Conservation (phyloP, 1,284 basidiomycete species). For the Heterobasidion parviporum region DNA sequence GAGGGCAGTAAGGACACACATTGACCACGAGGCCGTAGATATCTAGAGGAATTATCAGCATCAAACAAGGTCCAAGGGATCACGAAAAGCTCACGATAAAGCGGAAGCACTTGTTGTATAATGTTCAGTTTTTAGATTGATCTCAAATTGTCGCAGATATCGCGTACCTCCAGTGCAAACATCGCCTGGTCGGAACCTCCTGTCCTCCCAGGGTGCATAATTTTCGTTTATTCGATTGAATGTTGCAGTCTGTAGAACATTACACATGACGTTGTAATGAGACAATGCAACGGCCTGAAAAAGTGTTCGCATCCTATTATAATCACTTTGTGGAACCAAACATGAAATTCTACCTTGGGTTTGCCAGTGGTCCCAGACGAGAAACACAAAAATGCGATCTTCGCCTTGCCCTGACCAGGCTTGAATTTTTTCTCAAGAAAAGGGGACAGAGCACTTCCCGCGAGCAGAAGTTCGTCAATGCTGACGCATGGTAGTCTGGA, state of each 20-base stretch:
- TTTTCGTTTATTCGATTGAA: conserved; percentile 35
- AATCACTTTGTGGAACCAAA: no score
- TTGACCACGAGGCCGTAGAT: conserved; percentile 67
- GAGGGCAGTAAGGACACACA: conserved; percentile 23
- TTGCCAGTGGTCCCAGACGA: conserved; percentile 80
- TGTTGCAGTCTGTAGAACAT: conserved; percentile 45
- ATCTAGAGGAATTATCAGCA: conserved; percentile 29
- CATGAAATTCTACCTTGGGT: conserved; percentile 40
- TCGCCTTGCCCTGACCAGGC: conserved; percentile 58
- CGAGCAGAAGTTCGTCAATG: no score
- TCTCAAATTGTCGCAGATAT: no score
- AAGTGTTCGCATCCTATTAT: no score
- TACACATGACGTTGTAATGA: conserved; percentile 59
- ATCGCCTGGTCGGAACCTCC: conserved; percentile 46
- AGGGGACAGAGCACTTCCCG: no score
- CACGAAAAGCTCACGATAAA: conserved; percentile 22
- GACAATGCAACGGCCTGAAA: conserved; percentile 60
- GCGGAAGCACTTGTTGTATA: conserved; percentile 20
- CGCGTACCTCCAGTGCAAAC: conserved; percentile 35
- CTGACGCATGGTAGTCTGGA: no score
- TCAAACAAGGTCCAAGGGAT: not conserved
- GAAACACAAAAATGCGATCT: conserved; percentile 69
- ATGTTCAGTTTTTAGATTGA: no score
- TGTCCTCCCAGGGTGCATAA: conserved; percentile 22
- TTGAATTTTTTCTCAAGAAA: conserved; percentile 44